Evolutionary conservation across 768 basidiomycete species (phyloP).

Genomic region (Amylocystis lapponica): DNA sequence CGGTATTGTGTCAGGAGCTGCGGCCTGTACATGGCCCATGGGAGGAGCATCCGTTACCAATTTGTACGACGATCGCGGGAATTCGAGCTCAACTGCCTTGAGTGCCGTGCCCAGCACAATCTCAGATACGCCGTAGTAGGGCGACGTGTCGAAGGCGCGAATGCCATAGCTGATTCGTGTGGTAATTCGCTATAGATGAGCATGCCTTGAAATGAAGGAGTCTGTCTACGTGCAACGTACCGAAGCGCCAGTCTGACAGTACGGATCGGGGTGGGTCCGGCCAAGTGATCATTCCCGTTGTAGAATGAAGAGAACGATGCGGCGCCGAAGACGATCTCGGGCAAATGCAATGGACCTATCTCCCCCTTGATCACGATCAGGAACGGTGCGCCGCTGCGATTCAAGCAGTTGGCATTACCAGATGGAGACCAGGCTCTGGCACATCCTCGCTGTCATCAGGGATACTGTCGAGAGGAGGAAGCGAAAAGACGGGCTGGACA

Average conservation of each 20-base stretch:
- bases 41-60: constrained; percentile 47
- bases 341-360: constrained; percentile 30
- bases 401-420: constrained; percentile 26
- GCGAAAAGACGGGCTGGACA: constrained; percentile 32
- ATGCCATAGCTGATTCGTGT: constrained; percentile 80
- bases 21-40: not conserved
- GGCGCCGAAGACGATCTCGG: constrained; percentile 63
- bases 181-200: too few species aligned
- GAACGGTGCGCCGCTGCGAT: not conserved
- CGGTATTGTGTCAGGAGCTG: not conserved
- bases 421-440: constrained; percentile 25
- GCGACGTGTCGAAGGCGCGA: constrained; percentile 74
- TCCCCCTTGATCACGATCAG: constrained; percentile 20
- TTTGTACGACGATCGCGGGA: constrained; percentile 73
- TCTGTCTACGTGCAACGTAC: constrained; percentile 41
- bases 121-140: constrained; percentile 79
- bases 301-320: constrained; percentile 65
- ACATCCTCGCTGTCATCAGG: constrained; percentile 38
- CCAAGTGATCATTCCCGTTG: constrained; percentile 53
- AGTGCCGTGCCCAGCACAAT: constrained; percentile 66
- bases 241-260: constrained; percentile 71
- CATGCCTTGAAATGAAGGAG: not conserved
- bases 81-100: constrained; percentile 53
- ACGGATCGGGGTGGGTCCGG: constrained; percentile 52
- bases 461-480: constrained; percentile 35